Percentiles rank a stretch among this genome's conserved stretches.
These are phyloP conservation scores for Nicotiana knightiana DNA, from an alignment of 257 asterid genomes.

Conservation along the genomic window DNA sequence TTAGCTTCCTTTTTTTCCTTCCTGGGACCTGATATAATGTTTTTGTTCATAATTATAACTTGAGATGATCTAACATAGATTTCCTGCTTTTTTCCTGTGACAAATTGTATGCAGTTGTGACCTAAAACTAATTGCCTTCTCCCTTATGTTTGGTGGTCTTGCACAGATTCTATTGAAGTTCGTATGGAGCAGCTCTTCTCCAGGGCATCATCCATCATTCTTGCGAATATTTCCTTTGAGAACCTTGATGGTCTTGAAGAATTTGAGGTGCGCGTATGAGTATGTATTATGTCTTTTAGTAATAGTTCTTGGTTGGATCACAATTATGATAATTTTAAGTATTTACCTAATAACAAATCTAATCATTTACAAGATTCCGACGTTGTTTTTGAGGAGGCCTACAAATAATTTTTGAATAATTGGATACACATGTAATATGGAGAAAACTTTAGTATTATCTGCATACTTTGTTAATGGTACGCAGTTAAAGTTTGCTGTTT, in stretches of 20 bases:
- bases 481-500: neutral
- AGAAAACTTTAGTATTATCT: neutral
- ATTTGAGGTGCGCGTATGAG: constrained; percentile 50
- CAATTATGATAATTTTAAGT: neutral
- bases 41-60: neutral
- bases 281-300: neutral
- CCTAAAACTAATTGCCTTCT: neutral
- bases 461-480: neutral
- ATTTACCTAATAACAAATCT: neutral
- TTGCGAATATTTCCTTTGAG: constrained; percentile 61
- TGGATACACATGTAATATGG: neutral
- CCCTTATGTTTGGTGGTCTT: constrained; percentile 11
- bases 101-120: neutral
- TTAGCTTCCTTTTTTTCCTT: neutral
- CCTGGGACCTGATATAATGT: neutral
- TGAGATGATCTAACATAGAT: neutral
- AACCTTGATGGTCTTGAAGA: constrained; percentile 60
- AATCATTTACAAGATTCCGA: neutral
- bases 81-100: constrained; percentile 3
- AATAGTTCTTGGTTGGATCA: neutral
- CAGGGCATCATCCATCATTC: constrained; percentile 56
- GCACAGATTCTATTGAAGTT: constrained; percentile 66
- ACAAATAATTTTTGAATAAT: neutral
- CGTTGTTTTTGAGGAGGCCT: neutral
- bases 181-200: constrained; percentile 60